Base-by-base conservation (phyloP, 1,139 yeast genomes). In the Casaregolazyma suthepensis region DNA sequence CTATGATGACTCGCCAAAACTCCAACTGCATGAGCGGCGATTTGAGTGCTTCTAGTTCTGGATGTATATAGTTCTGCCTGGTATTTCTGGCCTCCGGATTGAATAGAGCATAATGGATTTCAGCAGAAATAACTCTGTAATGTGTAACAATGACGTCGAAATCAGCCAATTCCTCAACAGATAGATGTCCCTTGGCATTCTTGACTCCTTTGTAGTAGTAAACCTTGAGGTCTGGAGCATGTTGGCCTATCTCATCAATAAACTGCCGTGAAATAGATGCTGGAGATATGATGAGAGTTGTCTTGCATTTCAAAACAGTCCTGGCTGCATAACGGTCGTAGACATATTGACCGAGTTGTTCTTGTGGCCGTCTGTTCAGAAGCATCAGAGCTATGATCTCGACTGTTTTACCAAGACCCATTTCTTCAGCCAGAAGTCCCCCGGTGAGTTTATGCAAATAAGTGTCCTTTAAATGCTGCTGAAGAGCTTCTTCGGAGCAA, bases 401-500 rank as follows among this genome's bases (percentile, higher is more conserved):
- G 1, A 93, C 83, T 0, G 98, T 91, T 66, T 93, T 93, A 0
- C 99, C 99, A 4, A 93, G 75, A 0, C 99, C 98, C 99, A 93
- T 93, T 68, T 93, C 98, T 65, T 91, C 98, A 1, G 94, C 86
- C 43, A 91, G 68, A 7, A 91, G 71, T 0, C 93, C 96, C 54
- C 76, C 77, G 0, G 89, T 91, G 1, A 29, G 13, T 13, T 13
- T 19, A n/a, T 19, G 37, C 18, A 17, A 7, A 18, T n/a, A 9
- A 9, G 44, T 35, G 2, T 42, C 13, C 50, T 50, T 57, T 1
- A 50, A 53, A 17, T 40, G 29, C 10, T 40, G 13, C 9, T 54
- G 46, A 13, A 59, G 53, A 10, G 59, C 60, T 26, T 56, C 58
- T 18, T 51, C 59, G 5, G 51, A 52, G 31, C 64, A 56, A 1